These are phyloP conservation scores for Pythium grandisporangium DNA, from an alignment of 352 stramenopile species.

Conservation along the genomic window DNA sequence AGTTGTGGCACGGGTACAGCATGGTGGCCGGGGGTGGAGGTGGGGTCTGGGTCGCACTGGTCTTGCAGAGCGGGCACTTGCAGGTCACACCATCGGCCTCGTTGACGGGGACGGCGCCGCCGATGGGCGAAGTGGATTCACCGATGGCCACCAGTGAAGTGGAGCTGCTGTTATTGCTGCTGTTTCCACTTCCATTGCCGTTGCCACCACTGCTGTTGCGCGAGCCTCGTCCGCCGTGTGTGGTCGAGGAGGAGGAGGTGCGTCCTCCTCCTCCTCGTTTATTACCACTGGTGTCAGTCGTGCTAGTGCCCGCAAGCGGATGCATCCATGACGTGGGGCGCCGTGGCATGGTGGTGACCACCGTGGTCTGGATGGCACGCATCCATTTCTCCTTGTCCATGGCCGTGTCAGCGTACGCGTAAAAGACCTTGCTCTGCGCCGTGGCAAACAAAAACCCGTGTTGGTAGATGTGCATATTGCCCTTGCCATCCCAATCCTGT, in stretches of 20 bases:
- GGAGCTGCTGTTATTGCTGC: constrained; percentile 17
- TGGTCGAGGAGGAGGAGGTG: too few species aligned
- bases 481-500: constrained; percentile 88
- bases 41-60: constrained; percentile 19
- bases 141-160: too few species aligned
- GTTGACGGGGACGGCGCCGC: constrained; percentile 27
- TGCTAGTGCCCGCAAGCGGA: too few species aligned
- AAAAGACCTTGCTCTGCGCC: constrained; percentile 85
- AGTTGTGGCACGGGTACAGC: constrained; percentile 80
- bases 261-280: too few species aligned
- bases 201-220: too few species aligned
- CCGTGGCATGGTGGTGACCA: constrained; percentile 75
- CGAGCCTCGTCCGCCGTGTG: too few species aligned
- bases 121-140: constrained; percentile 51
- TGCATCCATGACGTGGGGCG: constrained; percentile 39
- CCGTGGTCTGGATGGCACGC: constrained; percentile 76
- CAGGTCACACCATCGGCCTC: constrained; percentile 50
- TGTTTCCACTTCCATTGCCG: too few species aligned
- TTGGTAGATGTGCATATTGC: constrained; percentile 89
- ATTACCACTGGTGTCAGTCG: too few species aligned
- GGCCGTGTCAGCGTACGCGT: constrained; percentile 78
- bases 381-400: constrained; percentile 90
- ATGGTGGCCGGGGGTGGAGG: constrained; percentile 26
- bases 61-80: constrained; percentile 54
- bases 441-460: constrained; percentile 85